phyloP scores from a whole-genome alignment of 2,329 filamentous ascomycete species.

The Hortaea werneckii region DNA sequence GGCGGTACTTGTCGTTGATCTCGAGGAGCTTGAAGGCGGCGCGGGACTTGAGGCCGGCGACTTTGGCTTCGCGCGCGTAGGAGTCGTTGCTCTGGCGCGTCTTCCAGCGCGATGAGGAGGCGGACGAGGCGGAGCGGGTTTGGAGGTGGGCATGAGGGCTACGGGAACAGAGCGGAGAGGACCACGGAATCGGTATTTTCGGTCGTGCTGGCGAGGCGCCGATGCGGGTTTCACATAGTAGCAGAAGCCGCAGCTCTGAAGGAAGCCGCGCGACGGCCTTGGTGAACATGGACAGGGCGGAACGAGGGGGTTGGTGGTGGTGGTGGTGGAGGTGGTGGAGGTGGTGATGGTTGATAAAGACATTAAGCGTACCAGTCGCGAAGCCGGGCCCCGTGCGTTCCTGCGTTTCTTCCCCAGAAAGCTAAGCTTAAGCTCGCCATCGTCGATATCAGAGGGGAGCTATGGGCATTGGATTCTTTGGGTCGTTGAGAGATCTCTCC shows the following conservation, averaged over 20 bases:
- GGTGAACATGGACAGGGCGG: too few species aligned
- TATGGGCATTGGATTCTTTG: too few species aligned
- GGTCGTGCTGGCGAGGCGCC: background rate
- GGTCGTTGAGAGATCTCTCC: too few species aligned
- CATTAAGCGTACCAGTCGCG: too few species aligned
- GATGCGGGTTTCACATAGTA: background rate
- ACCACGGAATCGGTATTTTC: background rate
- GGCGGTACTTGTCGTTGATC: conserved; percentile 69
- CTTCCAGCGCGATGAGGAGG: conserved; percentile 72
- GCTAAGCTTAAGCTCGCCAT: too few species aligned
- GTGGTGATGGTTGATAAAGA: too few species aligned
- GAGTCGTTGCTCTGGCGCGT: conserved; percentile 63
- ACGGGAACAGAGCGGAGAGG: background rate
- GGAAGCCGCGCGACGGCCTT: too few species aligned
- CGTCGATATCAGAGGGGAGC: too few species aligned
- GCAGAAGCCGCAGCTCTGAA: background rate
- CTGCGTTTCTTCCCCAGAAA: too few species aligned
- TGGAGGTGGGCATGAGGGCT: background rate
- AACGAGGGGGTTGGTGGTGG: too few species aligned
- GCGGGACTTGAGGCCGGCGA: conserved; percentile 74
- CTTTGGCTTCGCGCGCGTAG: conserved; percentile 64
- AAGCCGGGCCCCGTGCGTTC: too few species aligned
- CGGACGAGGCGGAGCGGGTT: conserved; percentile 15
- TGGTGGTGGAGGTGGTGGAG: too few species aligned
- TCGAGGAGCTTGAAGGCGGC: conserved; percentile 90